Percentiles rank a stretch among this genome's conserved stretches.
phyloP scores from a whole-genome alignment of 1,284 basidiomycete species.

The Lignosus rhinocerotis region DNA sequence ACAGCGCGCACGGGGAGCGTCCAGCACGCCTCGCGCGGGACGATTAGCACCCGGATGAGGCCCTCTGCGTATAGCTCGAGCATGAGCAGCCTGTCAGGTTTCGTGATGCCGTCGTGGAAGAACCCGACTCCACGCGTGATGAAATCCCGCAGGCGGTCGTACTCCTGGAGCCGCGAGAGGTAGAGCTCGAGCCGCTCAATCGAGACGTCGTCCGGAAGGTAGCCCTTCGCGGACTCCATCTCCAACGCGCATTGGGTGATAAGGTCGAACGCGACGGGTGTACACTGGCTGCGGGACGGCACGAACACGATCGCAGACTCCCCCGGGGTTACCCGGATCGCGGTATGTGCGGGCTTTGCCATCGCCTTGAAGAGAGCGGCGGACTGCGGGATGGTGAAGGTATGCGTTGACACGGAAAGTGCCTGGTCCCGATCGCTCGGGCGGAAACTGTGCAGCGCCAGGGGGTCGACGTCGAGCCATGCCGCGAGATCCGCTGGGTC shows the following conservation, averaged over 20 bases:
- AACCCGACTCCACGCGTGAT: slow-evolving; percentile 90
- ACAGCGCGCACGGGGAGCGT: slow-evolving; percentile 79
- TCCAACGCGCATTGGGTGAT: slow-evolving; percentile 87
- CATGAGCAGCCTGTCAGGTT: slow-evolving; percentile 73
- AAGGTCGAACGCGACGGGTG: slow-evolving; percentile 79
- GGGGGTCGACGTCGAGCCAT: slow-evolving; percentile 80
- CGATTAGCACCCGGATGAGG: slow-evolving; percentile 81
- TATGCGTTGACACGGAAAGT: slow-evolving; percentile 67
- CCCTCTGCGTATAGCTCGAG: slow-evolving; percentile 85
- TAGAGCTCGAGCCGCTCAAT: slow-evolving; percentile 64
- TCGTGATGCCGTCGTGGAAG: slow-evolving; percentile 75
- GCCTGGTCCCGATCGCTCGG: slow-evolving; percentile 85
- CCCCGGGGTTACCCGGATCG: slow-evolving; percentile 47
- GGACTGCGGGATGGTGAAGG: slow-evolving; percentile 89
- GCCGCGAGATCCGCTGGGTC: slow-evolving; percentile 80
- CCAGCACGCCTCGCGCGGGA: slow-evolving; percentile 86
- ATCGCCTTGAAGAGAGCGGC: slow-evolving; percentile 88
- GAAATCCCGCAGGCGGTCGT: slow-evolving; percentile 63
- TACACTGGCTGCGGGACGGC: slow-evolving; percentile 83
- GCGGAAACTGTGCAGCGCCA: slow-evolving; percentile 76
- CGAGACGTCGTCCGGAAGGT: slow-evolving; percentile 58
- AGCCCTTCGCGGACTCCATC: slow-evolving; percentile 70
- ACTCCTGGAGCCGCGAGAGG: slow-evolving; percentile 64
- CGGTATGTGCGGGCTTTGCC: slow-evolving; percentile 86
- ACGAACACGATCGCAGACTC: slow-evolving; percentile 85